These are phyloP conservation scores for Quercus lobata DNA, from an alignment of 331 rosid species.

Conservation along the genomic window DNA sequence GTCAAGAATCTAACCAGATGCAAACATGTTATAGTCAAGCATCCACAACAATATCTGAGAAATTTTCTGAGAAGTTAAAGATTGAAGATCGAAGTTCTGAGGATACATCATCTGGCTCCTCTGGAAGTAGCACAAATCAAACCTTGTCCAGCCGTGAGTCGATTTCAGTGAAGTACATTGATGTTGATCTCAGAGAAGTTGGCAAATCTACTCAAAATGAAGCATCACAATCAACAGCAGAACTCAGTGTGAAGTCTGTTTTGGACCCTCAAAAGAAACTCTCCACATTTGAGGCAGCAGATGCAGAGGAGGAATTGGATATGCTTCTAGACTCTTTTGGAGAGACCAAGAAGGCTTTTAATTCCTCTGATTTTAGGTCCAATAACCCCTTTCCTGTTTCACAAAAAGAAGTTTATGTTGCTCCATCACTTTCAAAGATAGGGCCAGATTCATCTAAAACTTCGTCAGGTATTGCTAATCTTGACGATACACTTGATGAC, in stretches of 20 bases:
- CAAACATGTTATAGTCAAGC: constrained; percentile 23
- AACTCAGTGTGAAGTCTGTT: constrained; percentile 8
- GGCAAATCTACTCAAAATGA: constrained; percentile 24
- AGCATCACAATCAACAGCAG: constrained; percentile 16
- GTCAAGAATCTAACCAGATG: constrained; percentile 11
- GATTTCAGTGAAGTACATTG: constrained; percentile 13
- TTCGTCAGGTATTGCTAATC: constrained; percentile 22
- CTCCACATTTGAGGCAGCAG: constrained; percentile 36
- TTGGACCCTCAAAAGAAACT: constrained; percentile 22
- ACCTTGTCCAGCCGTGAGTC: constrained; percentile 6
- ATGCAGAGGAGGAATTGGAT: constrained; percentile 68
- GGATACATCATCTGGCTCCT: constrained; percentile 23
- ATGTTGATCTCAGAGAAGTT: constrained; percentile 13
- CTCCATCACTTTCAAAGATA: constrained; percentile 25
- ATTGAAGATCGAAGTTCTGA: constrained; percentile 16
- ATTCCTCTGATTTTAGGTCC: constrained; percentile 19
- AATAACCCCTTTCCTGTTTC: constrained; percentile 18
- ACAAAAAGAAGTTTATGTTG: constrained; percentile 20
- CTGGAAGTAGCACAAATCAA: constrained; percentile 20
- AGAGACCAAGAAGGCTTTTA: constrained; percentile 38
- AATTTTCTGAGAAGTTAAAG: constrained; percentile 16
- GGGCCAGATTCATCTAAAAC: constrained; percentile 27
- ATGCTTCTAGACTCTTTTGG: constrained; percentile 61
- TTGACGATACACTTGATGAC: constrained; percentile 71
- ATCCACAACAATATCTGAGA: constrained; percentile 20